Percentiles rank a stretch among this genome's conserved stretches.
phyloP scores from a whole-genome alignment of 2,329 filamentous ascomycete species.

The Penicillium sclerotigenum region DNA sequence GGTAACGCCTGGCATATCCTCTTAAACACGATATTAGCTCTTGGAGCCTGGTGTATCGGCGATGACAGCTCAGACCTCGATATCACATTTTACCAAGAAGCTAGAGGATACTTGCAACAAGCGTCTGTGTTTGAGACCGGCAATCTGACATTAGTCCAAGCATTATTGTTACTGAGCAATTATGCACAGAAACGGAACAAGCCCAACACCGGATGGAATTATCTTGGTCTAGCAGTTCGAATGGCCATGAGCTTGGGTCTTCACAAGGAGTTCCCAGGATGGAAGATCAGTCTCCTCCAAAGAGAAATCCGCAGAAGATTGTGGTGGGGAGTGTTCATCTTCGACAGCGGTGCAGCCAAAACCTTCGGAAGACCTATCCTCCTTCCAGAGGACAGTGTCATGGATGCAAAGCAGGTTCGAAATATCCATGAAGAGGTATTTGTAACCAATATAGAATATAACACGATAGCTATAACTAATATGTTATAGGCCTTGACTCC shows the following conservation, averaged over 20 bases:
- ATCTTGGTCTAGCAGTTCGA: constrained; percentile 48
- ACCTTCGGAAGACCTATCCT: constrained; percentile 51
- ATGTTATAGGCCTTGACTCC: constrained; percentile 24
- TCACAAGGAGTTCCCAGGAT: constrained; percentile 51
- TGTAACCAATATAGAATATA: neutral
- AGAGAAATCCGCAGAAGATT: constrained; percentile 42
- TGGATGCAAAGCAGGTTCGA: constrained; percentile 45
- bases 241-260: constrained; percentile 52
- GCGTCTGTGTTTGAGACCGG: constrained; percentile 49
- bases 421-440: constrained; percentile 45
- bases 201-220: constrained; percentile 52
- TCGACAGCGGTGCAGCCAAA: constrained; percentile 50
- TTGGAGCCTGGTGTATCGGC: constrained; percentile 46
- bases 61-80: constrained; percentile 44
- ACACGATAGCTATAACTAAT: neutral
- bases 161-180: constrained; percentile 48
- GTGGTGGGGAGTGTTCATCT: constrained; percentile 47
- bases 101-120: constrained; percentile 46
- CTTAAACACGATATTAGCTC: constrained; percentile 45
- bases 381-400: constrained; percentile 44
- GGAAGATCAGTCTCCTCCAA: constrained; percentile 46
- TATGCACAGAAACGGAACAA: constrained; percentile 52
- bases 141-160: constrained; percentile 50
- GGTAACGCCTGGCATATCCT: constrained; percentile 47
- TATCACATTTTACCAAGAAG: constrained; percentile 48